A percentile compares a stretch with the other conserved stretches of the same genome.
Evolutionary conservation across 495 filamentous ascomycete genomes (phyloP).

Genomic region (Saxophila tyrrhenica): DNA sequence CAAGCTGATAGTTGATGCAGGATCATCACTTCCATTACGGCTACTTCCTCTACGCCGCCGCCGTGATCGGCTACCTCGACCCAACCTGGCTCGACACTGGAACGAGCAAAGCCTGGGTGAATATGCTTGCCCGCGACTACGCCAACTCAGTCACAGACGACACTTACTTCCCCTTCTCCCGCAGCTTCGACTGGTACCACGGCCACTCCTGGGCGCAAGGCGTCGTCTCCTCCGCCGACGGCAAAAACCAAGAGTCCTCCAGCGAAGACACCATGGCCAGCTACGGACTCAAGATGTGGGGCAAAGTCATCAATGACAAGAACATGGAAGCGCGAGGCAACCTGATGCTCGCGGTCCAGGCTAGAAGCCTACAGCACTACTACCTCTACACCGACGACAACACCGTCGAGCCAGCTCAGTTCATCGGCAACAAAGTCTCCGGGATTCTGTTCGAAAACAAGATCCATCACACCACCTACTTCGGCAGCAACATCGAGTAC

Average conservation of each 20-base stretch:
- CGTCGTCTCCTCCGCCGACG: constrained; percentile 79
- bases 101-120: constrained; percentile 65
- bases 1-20: too few relatives aligned
- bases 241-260: constrained; percentile 84
- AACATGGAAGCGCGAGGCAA: constrained; percentile 82
- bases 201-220: constrained; percentile 96
- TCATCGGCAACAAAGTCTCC: constrained; percentile 73
- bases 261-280: constrained; percentile 77
- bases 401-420: constrained; percentile 61
- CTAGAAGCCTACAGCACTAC: constrained; percentile 61
- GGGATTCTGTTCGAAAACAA: constrained; percentile 98
- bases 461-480: constrained; percentile 89
- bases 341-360: constrained; percentile 67
- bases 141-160: constrained; percentile 66
- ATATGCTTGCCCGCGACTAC: constrained; percentile 45
- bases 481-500: constrained; percentile 67
- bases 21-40: constrained; percentile 94
- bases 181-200: constrained; percentile 86
- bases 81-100: constrained; percentile 52
- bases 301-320: constrained; percentile 55
- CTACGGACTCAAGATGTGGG: constrained; percentile 94
- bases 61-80: constrained; percentile 74
- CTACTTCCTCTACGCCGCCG: constrained; percentile 84
- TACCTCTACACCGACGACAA: constrained; percentile 67
- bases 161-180: constrained; percentile 71